phyloP scores from a whole-genome alignment of 164 flowering plant species.

The Akebia trifoliata region DNA sequence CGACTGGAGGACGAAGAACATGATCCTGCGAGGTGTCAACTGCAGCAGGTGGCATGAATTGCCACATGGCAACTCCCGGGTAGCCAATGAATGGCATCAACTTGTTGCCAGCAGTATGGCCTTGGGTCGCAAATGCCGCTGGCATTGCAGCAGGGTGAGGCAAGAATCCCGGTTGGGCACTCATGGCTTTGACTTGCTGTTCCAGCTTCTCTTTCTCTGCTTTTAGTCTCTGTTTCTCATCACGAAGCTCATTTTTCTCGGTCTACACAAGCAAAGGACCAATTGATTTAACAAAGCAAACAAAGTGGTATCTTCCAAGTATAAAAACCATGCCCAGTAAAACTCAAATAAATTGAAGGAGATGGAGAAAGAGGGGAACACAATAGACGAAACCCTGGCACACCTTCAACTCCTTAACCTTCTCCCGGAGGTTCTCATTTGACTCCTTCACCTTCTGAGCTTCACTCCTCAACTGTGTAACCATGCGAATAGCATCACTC shows the following conservation, averaged over 20 bases:
- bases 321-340: background rate
- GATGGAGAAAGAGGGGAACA: background rate
- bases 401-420: slow-evolving; percentile 87
- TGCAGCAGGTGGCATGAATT: slow-evolving; percentile 92
- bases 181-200: slow-evolving; percentile 62
- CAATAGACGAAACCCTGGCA: background rate
- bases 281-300: background rate
- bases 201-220: slow-evolving; percentile 83
- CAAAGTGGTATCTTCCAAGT: background rate
- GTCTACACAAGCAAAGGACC: slow-evolving; percentile 29
- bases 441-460: slow-evolving; percentile 78
- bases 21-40: slow-evolving; percentile 95
- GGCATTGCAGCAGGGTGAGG: slow-evolving; percentile 58
- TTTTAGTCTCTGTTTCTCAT: slow-evolving; percentile 85
- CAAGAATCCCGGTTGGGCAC: slow-evolving; percentile 53
- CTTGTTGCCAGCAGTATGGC: slow-evolving; percentile 65
- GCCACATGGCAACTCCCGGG: slow-evolving; percentile 97
- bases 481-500: slow-evolving; percentile 83
- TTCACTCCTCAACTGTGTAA: slow-evolving; percentile 69
- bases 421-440: slow-evolving; percentile 71
- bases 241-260: slow-evolving; percentile 91
- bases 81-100: slow-evolving; percentile 69
- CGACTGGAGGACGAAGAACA: slow-evolving; percentile 90
- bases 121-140: slow-evolving; percentile 62
- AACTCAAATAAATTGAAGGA: background rate